Conservation (phyloP, 805 yeast species). For the Torulaspora franciscae region DNA sequence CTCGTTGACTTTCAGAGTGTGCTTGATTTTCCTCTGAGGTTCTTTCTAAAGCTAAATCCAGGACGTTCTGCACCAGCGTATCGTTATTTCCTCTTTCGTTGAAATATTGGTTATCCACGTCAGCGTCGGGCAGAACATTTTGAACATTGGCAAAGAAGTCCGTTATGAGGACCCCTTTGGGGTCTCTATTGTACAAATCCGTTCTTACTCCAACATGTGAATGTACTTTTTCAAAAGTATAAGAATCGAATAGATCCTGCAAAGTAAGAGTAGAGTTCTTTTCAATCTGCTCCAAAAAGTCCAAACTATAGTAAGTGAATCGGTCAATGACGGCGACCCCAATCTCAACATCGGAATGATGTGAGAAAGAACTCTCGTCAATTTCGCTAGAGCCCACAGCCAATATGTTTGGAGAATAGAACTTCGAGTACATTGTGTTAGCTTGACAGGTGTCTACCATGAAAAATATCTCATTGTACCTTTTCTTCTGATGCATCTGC, state of each 20-base stretch:
- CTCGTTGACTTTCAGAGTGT: neutral
- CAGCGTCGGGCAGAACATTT: conserved; percentile 61
- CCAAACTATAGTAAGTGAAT: conserved; percentile 87
- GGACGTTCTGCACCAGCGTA: conserved; percentile 11
- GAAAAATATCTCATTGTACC: conserved; percentile 92
- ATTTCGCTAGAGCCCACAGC: conserved; percentile 88
- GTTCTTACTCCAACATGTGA: conserved; percentile 91
- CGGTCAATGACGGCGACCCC: conserved; percentile 98
- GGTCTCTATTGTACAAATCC: conserved; percentile 64
- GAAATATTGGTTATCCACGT: conserved; percentile 41
- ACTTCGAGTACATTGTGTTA: conserved; percentile 90
- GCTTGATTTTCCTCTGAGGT: conserved; percentile 1
- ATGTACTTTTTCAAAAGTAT: conserved; percentile 79
- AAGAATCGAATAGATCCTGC: conserved; percentile 78
- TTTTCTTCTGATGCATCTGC: conserved; percentile 92
- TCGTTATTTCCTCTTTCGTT: conserved; percentile 1
- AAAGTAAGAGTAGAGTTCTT: conserved; percentile 70
- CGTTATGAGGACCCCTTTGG: conserved; percentile 63
- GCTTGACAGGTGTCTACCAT: conserved; percentile 99
- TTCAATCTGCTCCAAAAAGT: conserved; percentile 76
- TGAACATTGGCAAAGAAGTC: conserved; percentile 95
- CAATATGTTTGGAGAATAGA: conserved; percentile 86
- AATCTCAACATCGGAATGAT: conserved; percentile 89
- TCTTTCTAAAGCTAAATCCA: conserved; percentile 19
- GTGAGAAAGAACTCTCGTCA: conserved; percentile 90